These are phyloP conservation scores for Puccinia hordei DNA, from an alignment of 1,284 basidiomycete genomes.

Conservation along the genomic window DNA sequence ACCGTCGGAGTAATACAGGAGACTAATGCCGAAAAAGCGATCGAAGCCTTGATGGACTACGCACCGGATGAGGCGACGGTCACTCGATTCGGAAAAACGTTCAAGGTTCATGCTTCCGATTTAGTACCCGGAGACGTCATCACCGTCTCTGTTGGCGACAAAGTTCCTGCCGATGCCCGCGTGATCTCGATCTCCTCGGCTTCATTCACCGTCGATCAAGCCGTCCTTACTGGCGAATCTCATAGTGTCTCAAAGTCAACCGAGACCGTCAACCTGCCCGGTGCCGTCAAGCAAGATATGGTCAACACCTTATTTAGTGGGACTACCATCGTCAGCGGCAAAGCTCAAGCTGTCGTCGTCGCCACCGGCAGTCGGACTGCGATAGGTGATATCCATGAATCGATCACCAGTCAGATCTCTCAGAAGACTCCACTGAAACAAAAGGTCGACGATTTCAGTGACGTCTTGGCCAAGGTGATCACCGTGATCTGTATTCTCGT, in stretches of 20 bases:
- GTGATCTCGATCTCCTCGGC: conserved; percentile 84
- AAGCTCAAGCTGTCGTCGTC: conserved; percentile 77
- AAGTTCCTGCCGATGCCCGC: conserved; percentile 88
- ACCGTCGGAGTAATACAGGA: conserved; percentile 93
- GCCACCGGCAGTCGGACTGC: conserved; percentile 82
- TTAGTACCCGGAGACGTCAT: conserved; percentile 93
- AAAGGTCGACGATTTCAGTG: conserved; percentile 94
- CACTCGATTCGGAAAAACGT: conserved; percentile 72
- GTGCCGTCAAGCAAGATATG: conserved; percentile 94
- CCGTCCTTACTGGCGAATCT: conserved; percentile 90
- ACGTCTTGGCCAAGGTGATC: conserved; percentile 93
- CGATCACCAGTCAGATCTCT: conserved; percentile 80
- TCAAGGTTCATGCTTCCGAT: conserved; percentile 76
- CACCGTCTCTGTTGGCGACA: conserved; percentile 85
- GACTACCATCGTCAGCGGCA: conserved; percentile 89
- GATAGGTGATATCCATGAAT: conserved; percentile 91
- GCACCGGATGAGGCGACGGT: conserved; percentile 92
- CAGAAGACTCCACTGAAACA: conserved; percentile 94
- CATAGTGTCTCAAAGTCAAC: conserved; percentile 78
- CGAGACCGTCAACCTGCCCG: conserved; percentile 68
- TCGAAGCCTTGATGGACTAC: conserved; percentile 93
- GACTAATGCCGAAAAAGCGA: conserved; percentile 88
- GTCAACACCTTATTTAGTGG: conserved; percentile 91
- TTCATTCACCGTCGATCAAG: conserved; percentile 89
- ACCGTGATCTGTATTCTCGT: conserved; percentile 90